A percentile compares a stretch with the other conserved stretches of the same genome.
Evolutionary conservation across 2,329 filamentous ascomycete species (phyloP).

Genomic region (Botrytis squamosa): DNA sequence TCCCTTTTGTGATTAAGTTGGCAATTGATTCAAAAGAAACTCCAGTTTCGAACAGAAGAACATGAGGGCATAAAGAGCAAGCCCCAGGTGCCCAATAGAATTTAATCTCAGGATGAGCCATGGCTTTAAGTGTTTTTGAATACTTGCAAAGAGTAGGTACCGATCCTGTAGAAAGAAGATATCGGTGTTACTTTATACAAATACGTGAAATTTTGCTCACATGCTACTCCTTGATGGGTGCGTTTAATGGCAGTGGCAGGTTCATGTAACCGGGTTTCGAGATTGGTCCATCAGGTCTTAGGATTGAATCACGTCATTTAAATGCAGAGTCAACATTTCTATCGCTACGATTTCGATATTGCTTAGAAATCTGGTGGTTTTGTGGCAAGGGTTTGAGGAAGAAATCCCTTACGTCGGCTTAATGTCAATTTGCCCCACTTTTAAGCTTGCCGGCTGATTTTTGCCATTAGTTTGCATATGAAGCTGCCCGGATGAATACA

Average conservation of each 20-base stretch:
- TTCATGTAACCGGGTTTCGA: not conserved
- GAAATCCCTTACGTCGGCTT: not conserved
- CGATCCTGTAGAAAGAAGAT: not conserved
- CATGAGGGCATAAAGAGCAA: constrained; percentile 40
- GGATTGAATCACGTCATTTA: not conserved
- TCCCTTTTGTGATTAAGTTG: constrained; percentile 3
- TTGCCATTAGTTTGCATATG: too few species aligned
- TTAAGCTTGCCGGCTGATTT: not conserved
- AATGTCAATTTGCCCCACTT: not conserved
- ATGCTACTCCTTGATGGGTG: not conserved
- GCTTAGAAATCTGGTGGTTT: not conserved
- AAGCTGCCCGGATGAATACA: too few species aligned
- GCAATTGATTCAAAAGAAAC: constrained; percentile 30
- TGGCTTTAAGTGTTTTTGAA: too few species aligned
- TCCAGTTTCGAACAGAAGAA: constrained; percentile 37
- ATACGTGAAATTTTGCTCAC: not conserved
- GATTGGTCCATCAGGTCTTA: not conserved
- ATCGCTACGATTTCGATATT: not conserved
- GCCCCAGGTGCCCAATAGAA: constrained; percentile 37
- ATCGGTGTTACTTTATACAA: not conserved
- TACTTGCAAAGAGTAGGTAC: not conserved
- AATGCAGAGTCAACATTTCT: not conserved
- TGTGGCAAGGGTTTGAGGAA: not conserved
- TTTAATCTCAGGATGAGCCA: constrained; percentile 27
- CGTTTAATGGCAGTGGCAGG: not conserved